These are phyloP conservation scores for Sugiyamaella floridensis DNA, from an alignment of 805 yeast species.

Conservation along the genomic window DNA sequence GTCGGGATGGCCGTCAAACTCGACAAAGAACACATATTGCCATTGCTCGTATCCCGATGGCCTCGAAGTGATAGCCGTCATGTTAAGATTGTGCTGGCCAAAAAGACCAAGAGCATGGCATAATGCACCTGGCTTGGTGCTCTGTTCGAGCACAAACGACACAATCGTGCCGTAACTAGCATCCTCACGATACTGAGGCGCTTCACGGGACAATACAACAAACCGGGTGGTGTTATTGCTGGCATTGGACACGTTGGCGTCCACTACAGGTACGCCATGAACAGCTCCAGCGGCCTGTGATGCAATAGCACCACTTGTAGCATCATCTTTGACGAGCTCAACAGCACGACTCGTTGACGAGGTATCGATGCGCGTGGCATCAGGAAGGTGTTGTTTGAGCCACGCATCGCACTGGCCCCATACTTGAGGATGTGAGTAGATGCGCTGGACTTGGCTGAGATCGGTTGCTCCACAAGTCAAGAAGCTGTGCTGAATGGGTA, in stretches of 20 bases:
- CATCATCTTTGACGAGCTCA: slow-evolving; percentile 43
- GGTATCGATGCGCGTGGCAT: slow-evolving; percentile 52
- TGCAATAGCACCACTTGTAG: slow-evolving; percentile 61
- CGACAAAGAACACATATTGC: slow-evolving; percentile 80
- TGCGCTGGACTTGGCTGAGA: slow-evolving; percentile 41
- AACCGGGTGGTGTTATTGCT: slow-evolving; percentile 80
- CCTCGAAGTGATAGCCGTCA: slow-evolving; percentile 68
- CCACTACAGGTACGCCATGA: slow-evolving; percentile 49
- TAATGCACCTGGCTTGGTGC: slow-evolving; percentile 62
- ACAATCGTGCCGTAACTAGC: slow-evolving; percentile 43
- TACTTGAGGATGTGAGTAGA: slow-evolving; percentile 94
- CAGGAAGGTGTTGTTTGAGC: slow-evolving; percentile 32
- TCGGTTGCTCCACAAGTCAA: slow-evolving; percentile 37
- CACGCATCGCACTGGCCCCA: slow-evolving; percentile 86
- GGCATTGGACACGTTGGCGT: slow-evolving; percentile 60
- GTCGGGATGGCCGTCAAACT: slow-evolving; percentile 41
- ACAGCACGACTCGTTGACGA: slow-evolving; percentile 86
- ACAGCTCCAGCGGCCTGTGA: slow-evolving; percentile 59
- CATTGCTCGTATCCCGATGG: slow-evolving; percentile 64
- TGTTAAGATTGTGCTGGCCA: slow-evolving; percentile 48
- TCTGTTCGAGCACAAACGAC: slow-evolving; percentile 57
- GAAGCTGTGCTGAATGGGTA: slow-evolving; percentile 73
- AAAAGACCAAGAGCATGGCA: slow-evolving; percentile 57
- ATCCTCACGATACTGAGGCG: slow-evolving; percentile 9
- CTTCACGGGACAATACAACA: slow-evolving; percentile 35